Conservation (phyloP, 2,329 filamentous ascomycete species). For the Emmonsiellopsis sp. region DNA sequence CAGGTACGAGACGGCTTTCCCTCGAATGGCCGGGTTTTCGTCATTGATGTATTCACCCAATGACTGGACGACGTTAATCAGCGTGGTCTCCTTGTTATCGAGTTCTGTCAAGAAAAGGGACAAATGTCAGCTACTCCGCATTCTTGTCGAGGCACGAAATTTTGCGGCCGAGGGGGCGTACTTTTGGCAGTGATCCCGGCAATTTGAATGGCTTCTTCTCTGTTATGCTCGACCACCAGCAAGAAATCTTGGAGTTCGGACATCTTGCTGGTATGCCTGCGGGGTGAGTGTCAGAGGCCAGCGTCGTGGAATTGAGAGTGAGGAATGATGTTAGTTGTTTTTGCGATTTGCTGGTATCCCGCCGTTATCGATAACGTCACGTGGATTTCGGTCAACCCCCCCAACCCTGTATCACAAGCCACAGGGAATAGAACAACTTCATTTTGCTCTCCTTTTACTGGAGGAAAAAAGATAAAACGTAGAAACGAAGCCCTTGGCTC, state of each 20-base stretch:
- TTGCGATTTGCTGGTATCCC: neutral
- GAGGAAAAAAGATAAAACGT: neutral
- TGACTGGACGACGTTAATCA: constrained; percentile 54
- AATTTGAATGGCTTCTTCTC: constrained; percentile 35
- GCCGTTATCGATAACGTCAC: constrained; percentile 27
- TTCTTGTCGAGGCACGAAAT: neutral
- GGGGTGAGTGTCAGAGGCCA: neutral
- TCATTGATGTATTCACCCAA: constrained; percentile 59
- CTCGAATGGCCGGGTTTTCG: constrained; percentile 50
- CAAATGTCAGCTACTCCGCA: neutral
- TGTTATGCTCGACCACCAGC: constrained; percentile 38
- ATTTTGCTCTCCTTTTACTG: neutral
- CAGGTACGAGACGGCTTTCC: constrained; percentile 45
- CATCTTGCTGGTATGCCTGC: constrained; percentile 23
- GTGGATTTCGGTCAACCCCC: constrained; percentile 8
- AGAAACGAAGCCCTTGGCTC: neutral
- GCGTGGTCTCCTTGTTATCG: constrained; percentile 49
- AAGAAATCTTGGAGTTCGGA: constrained; percentile 41
- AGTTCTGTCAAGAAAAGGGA: constrained; percentile 37
- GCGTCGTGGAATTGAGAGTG: constrained; percentile 1
- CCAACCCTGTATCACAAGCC: too few relatives aligned
- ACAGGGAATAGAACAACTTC: too few relatives aligned
- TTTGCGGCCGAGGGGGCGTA: constrained; percentile 13
- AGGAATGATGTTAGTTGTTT: neutral
- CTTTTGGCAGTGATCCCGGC: constrained; percentile 36